Evolutionary conservation across 768 basidiomycete species (phyloP).

Genomic region (Russula brevipes): DNA sequence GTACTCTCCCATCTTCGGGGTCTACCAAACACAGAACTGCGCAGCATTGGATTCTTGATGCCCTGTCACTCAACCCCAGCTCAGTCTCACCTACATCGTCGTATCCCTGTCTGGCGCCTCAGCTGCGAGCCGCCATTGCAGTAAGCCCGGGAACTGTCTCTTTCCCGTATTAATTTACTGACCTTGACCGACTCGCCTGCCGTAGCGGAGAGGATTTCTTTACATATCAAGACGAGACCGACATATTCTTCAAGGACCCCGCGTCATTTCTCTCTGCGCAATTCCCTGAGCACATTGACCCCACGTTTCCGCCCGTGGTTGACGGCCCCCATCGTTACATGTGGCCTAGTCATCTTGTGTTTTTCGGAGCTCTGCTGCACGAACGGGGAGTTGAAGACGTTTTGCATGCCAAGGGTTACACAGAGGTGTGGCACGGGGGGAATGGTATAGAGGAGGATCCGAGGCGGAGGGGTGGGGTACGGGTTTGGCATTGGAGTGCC

Average conservation of each 20-base stretch:
- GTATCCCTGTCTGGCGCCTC: constrained; percentile 73
- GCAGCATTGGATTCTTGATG: constrained; percentile 75
- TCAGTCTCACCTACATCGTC: constrained; percentile 78
- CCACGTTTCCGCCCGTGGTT: constrained; percentile 55
- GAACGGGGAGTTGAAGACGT: constrained; percentile 44
- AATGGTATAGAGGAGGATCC: constrained; percentile 74
- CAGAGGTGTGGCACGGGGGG: constrained; percentile 57
- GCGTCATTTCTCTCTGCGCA: constrained; percentile 54
- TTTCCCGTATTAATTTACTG: constrained; percentile 5
- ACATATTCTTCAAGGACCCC: constrained; percentile 74
- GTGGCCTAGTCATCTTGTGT: constrained; percentile 78
- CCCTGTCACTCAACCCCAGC: constrained; percentile 97
- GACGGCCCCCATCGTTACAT: constrained; percentile 52
- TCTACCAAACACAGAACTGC: constrained; percentile 46
- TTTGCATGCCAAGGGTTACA: constrained; percentile 54
- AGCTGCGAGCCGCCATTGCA: constrained; percentile 89
- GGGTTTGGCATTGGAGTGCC: constrained; percentile 48
- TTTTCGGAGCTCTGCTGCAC: constrained; percentile 76
- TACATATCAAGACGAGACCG: constrained; percentile 74
- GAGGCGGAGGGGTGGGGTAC: constrained; percentile 60
- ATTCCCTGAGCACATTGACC: constrained; percentile 63
- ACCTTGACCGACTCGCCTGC: neutral
- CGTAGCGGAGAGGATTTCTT: constrained; percentile 46
- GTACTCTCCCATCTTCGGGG: constrained; percentile 65
- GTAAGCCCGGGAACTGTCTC: constrained; percentile 37